Conservation (phyloP, 129 eudicot species). For the sunflower (Helianthus annuus) region DNA sequence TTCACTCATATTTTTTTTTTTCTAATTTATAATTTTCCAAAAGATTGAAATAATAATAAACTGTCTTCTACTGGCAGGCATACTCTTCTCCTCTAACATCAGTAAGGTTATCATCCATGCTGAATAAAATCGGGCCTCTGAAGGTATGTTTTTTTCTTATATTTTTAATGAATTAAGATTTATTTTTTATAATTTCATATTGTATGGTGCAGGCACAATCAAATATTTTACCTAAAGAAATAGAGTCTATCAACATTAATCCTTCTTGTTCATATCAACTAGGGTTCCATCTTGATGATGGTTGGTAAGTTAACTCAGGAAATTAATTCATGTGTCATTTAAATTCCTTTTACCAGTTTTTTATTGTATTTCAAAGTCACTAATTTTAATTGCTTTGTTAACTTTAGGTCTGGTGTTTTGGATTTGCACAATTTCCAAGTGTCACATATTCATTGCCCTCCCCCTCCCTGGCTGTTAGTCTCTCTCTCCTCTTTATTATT, state of each 20-base stretch:
- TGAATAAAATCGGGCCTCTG: slow-evolving; percentile 68
- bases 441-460: slow-evolving; percentile 96
- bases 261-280: slow-evolving; percentile 69
- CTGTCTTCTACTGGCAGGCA: slow-evolving; percentile 40
- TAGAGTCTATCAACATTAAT: slow-evolving; percentile 74
- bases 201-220: slow-evolving; percentile 77
- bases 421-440: slow-evolving; percentile 62
- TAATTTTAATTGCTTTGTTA: slow-evolving; percentile 2
- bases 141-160: slow-evolving; percentile 54
- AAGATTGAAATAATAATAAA: slow-evolving; percentile 15
- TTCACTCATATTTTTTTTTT: neutral
- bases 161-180: slow-evolving; percentile 8
- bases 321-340: slow-evolving; percentile 9
- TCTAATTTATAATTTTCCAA: neutral
- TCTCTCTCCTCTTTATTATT: neutral
- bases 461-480: slow-evolving; percentile 94
- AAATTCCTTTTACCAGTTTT: neutral
- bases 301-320: slow-evolving; percentile 81
- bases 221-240: slow-evolving; percentile 61
- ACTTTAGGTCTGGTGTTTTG: slow-evolving; percentile 83
- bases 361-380: slow-evolving; percentile 7
- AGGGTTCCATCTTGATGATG: slow-evolving; percentile 97
- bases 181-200: slow-evolving; percentile 2
- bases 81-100: slow-evolving; percentile 58
- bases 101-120: slow-evolving; percentile 62